Evolutionary conservation across 352 stramenopile genomes (phyloP).

Genomic region (Phytopythium cucurbitacearum): DNA sequence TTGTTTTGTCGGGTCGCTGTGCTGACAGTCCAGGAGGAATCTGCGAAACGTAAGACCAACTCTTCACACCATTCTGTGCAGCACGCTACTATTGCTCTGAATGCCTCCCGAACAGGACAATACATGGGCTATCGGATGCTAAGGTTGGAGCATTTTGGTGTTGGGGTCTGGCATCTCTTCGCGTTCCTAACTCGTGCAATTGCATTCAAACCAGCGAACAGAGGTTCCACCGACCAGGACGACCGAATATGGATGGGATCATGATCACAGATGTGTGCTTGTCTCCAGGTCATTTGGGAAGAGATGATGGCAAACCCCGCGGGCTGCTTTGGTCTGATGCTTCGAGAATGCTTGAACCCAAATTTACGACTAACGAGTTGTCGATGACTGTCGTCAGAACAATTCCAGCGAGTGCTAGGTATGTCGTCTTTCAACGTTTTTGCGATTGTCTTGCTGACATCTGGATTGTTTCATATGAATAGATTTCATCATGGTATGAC

Average conservation of each 20-base stretch:
- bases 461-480: background rate
- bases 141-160: constrained; percentile 29
- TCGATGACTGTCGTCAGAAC: constrained; percentile 24
- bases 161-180: background rate
- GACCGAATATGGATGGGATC: background rate
- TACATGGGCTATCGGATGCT: constrained; percentile 51
- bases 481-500: constrained; percentile 74
- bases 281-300: constrained; percentile 74
- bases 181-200: background rate
- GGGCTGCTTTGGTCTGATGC: constrained; percentile 58
- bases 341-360: background rate
- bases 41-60: constrained; percentile 50
- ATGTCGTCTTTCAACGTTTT: background rate
- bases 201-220: constrained; percentile 5
- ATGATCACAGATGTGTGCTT: background rate
- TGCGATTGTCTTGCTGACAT: too few relatives aligned
- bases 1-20: background rate
- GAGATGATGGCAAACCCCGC: constrained; percentile 86
- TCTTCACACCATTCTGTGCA: background rate
- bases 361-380: constrained; percentile 5
- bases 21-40: constrained; percentile 42
- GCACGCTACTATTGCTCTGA: background rate
- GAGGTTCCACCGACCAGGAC: background rate
- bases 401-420: constrained; percentile 75
- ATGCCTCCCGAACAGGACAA: constrained; percentile 38